Conservation (phyloP, 495 filamentous ascomycete species). For the Neurospora hispaniola region DNA sequence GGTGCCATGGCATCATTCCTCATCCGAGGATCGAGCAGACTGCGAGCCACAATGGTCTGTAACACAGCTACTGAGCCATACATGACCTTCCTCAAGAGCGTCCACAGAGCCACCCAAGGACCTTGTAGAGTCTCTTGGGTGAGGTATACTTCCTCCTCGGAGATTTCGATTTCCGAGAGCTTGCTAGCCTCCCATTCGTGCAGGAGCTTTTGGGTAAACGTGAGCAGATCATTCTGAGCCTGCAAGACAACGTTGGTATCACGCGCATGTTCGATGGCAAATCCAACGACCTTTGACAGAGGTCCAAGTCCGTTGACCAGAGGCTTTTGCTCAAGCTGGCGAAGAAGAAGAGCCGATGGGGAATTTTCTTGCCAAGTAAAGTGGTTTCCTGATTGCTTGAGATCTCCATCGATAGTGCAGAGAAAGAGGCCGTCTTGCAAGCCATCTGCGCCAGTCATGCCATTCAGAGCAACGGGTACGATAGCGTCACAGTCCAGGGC, state of each 20-base stretch:
- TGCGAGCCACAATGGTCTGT: slow-evolving; percentile 60
- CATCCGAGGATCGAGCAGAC: slow-evolving; percentile 33
- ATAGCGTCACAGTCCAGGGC: slow-evolving; percentile 64
- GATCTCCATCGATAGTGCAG: slow-evolving; percentile 62
- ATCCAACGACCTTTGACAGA: slow-evolving; percentile 64
- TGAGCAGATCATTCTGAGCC: slow-evolving; percentile 58
- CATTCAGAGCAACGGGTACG: slow-evolving; percentile 56
- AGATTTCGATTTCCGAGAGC: slow-evolving; percentile 69
- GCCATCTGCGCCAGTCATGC: slow-evolving; percentile 59
- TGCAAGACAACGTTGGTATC: slow-evolving; percentile 51
- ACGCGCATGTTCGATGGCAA: slow-evolving; percentile 55
- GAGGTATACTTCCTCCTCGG: slow-evolving; percentile 61
- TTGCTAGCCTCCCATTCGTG: slow-evolving; percentile 81
- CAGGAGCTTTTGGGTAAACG: slow-evolving; percentile 59
- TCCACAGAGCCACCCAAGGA: slow-evolving; percentile 74
- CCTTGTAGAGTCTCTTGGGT: slow-evolving; percentile 55
- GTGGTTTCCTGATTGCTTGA: slow-evolving; percentile 51
- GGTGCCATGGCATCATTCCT: slow-evolving; percentile 46
- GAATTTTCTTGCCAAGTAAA: slow-evolving; percentile 63
- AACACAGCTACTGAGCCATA: slow-evolving; percentile 71
- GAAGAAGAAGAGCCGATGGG: slow-evolving; percentile 45
- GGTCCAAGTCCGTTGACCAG: slow-evolving; percentile 69
- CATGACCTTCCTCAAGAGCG: slow-evolving; percentile 65
- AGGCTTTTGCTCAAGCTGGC: slow-evolving; percentile 52
- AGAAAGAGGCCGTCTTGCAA: slow-evolving; percentile 78